phyloP scores from a whole-genome alignment of 257 asterid genomes.

The Ophiorrhiza pumila region DNA sequence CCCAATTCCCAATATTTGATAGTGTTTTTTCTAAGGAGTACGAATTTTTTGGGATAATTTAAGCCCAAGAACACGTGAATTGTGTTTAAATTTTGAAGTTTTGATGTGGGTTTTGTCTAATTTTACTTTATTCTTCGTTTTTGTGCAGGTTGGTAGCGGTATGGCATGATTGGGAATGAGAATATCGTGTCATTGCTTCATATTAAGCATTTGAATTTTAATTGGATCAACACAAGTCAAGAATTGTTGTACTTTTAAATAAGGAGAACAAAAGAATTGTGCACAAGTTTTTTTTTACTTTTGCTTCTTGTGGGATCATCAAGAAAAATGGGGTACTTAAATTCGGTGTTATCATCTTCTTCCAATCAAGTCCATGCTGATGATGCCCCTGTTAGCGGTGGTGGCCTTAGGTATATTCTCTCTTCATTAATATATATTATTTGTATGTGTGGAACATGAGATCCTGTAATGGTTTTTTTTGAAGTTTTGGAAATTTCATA shows the following conservation, averaged over 20 bases:
- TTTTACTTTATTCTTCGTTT: background rate
- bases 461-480: background rate
- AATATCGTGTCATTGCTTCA: background rate
- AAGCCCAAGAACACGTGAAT: background rate
- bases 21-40: background rate
- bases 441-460: background rate
- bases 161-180: background rate
- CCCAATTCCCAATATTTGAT: background rate
- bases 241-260: background rate
- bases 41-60: background rate
- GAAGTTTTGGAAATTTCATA: background rate
- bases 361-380: constrained; percentile 62
- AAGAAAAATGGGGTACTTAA: constrained; percentile 70
- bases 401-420: constrained; percentile 74
- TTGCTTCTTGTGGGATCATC: constrained; percentile 9
- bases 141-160: constrained; percentile 8
- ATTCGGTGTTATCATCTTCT: constrained; percentile 70
- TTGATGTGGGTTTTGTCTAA: constrained; percentile 10
- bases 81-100: background rate
- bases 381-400: constrained; percentile 90
- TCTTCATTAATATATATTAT: background rate
- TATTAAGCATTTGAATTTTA: background rate
- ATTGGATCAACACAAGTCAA: background rate
- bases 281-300: background rate
- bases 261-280: background rate